A percentile compares a stretch with the other conserved stretches of the same genome.
Evolutionary conservation across 768 basidiomycete genomes (phyloP).

Genomic region (Rhizopogon salebrosus): DNA sequence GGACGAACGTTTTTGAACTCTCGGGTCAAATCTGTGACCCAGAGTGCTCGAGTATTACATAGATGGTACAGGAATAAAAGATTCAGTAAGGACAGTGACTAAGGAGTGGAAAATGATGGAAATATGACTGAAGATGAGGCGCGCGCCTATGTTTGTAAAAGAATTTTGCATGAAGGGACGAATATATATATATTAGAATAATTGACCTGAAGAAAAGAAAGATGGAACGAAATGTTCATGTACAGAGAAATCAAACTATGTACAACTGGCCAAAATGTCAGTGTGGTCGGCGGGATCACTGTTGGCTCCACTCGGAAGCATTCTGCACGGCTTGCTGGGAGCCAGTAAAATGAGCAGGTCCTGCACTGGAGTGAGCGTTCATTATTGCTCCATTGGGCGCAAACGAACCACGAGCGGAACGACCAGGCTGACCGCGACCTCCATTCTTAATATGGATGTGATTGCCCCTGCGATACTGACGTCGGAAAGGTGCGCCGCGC

Average conservation of each 20-base stretch:
- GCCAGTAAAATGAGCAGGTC: background rate
- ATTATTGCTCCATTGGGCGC: background rate
- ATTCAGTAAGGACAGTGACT: background rate
- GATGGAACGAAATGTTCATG: constrained; percentile 8
- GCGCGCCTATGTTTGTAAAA: background rate
- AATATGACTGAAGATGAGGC: background rate
- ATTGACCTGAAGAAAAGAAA: constrained; percentile 7
- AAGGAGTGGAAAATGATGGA: background rate
- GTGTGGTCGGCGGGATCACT: background rate
- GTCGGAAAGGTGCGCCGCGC: constrained; percentile 23
- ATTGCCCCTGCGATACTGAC: constrained; percentile 27
- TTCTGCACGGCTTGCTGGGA: background rate
- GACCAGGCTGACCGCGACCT: constrained; percentile 15
- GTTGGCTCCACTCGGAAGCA: background rate
- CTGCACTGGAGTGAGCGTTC: background rate
- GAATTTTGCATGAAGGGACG: constrained; percentile 10
- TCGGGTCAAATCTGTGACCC: too few relatives aligned
- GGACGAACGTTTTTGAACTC: too few relatives aligned
- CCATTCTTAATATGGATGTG: constrained; percentile 20
- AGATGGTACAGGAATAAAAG: background rate
- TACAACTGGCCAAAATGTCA: background rate
- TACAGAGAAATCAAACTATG: background rate
- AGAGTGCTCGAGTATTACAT: background rate
- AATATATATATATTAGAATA: constrained; percentile 4
- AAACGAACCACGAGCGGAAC: constrained; percentile 13